Conservation (phyloP, 2,329 filamentous ascomycete genomes). For the Aspergillus vadensis region DNA sequence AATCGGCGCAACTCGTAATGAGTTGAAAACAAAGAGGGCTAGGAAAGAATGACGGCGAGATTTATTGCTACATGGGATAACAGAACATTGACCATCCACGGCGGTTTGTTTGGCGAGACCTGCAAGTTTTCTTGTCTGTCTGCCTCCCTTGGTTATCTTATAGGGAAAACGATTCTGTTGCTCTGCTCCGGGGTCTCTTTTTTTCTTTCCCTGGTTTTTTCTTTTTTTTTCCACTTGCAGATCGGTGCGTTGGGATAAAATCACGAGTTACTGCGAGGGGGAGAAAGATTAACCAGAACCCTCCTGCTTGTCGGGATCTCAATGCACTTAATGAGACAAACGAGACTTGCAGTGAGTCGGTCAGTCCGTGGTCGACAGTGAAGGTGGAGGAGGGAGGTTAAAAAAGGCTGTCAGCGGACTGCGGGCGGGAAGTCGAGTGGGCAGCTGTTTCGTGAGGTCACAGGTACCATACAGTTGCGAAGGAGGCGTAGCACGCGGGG, state of each 20-base stretch:
- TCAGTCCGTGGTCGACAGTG: constrained; percentile 16
- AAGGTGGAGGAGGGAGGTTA: constrained; percentile 6
- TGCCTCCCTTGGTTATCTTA: constrained; percentile 5
- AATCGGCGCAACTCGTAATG: constrained; percentile 18
- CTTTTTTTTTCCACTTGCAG: not conserved
- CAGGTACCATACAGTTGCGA: constrained; percentile 32
- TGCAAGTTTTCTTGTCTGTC: not conserved
- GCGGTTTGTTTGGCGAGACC: constrained; percentile 7
- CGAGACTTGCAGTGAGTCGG: not conserved
- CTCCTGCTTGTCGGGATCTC: constrained; percentile 7
- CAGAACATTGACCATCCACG: constrained; percentile 9
- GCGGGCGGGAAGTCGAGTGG: constrained; percentile 25
- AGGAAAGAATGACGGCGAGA: constrained; percentile 10
- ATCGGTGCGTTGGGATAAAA: constrained; percentile 1
- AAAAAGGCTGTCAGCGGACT: constrained; percentile 31
- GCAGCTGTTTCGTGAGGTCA: constrained; percentile 39
- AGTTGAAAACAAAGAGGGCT: constrained; percentile 6
- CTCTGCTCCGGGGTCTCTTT: not conserved
- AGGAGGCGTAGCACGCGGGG: constrained; percentile 25
- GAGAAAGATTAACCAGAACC: constrained; percentile 14
- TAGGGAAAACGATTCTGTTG: not conserved
- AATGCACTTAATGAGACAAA: constrained; percentile 1
- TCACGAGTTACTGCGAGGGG: constrained; percentile 18
- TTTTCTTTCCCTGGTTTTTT: not conserved
- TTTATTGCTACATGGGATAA: constrained; percentile 26